Evolutionary conservation across 73 alveolate genomes (phyloP), one percentile per base, ranked within the genome.

Genomic region (Halteria grandinella): DNA sequence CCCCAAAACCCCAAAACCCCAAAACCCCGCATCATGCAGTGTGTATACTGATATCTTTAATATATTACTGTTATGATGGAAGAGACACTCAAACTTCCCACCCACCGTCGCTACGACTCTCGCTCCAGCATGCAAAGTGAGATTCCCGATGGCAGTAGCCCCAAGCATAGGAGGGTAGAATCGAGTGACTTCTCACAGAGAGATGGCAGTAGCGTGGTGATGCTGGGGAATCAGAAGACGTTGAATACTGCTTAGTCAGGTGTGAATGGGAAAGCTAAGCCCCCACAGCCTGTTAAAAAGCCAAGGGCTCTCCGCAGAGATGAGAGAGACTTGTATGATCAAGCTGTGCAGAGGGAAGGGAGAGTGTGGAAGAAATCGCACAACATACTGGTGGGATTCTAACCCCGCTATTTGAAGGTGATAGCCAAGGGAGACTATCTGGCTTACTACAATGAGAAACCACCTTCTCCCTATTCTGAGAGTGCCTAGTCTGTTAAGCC

Each of bases 291-390:
- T n/a, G n/a, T n/a, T n/a, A n/a, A n/a, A n/a, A n/a, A n/a, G n/a
- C n/a, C n/a, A n/a, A n/a, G n/a, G n/a, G n/a, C 64, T 45, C 37
- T 66, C 12, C 43, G 47, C n/a, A 41, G 80, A 15, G 80, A 66
- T 27, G 69, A 66, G 36, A 41, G 66, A 23, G 80, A 66, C 40
- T 53, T 66, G n/a, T 66, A 66, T 44, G 80, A 66, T 45, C 29
- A 66, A 31, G 80, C 47, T 45, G 8, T 17, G 25, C 18, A 8
- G 76, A 64, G 58, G 15, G 78, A 72, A 39, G 96, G 96, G 11
- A 87, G 55, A 49, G 53, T 89, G 52, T 87, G 85, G 77, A 89
- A 89, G 79, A 89, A 89, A 48, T 75, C 91, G 14, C 85, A 89
- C 31, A 78, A 75, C 7, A 17, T 69, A 1, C 43, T 89, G 0